These are phyloP conservation scores for Backusella australiensis DNA, from an alignment of 192 early-diverging fungal species.

Conservation along the genomic window DNA sequence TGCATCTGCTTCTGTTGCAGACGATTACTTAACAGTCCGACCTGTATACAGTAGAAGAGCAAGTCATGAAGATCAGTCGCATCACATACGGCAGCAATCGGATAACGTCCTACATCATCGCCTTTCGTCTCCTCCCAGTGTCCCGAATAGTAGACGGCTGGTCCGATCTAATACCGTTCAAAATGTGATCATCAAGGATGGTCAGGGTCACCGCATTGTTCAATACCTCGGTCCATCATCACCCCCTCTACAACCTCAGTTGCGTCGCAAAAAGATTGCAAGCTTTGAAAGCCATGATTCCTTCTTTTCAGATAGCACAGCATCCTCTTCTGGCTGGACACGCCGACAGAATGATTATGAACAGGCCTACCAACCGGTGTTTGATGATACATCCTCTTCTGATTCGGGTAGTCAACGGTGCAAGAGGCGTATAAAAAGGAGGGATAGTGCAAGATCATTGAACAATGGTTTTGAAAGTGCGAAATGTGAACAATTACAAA, in stretches of 20 bases:
- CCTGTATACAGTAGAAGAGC: conserved; percentile 13
- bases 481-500: conserved; percentile 18
- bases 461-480: background rate
- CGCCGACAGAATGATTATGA: background rate
- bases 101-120: conserved; percentile 5
- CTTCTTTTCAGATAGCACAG: background rate
- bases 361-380: background rate
- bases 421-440: conserved; percentile 3
- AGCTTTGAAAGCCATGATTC: conserved; percentile 12
- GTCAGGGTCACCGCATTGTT: conserved; percentile 9
- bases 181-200: conserved; percentile 13
- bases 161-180: conserved; percentile 14
- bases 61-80: conserved; percentile 9
- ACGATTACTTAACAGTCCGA: conserved; percentile 1
- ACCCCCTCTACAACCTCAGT: background rate
- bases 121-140: background rate
- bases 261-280: background rate
- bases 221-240: conserved; percentile 7
- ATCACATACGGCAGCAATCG: background rate
- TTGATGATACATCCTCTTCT: conserved; percentile 8
- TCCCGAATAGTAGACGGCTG: background rate
- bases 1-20: background rate
- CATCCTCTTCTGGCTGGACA: background rate
- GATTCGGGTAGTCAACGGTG: conserved; percentile 8
- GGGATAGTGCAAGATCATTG: conserved; percentile 10